Evolutionary conservation across 129 eudicot species (phyloP), one percentile per base, ranked within the genome.

Genomic region (Arctium lappa): DNA sequence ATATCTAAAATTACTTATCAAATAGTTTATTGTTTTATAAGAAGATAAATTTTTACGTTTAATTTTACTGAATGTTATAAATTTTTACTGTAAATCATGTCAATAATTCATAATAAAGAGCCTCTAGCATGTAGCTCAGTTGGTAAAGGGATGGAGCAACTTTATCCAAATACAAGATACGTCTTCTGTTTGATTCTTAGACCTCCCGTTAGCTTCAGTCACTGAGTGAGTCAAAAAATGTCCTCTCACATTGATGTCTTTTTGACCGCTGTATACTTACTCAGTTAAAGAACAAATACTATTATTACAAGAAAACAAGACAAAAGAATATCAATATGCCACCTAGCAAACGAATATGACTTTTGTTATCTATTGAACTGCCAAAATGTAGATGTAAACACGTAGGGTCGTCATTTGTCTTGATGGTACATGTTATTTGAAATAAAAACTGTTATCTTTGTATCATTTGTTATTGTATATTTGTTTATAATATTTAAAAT

Each of bases 361-460:
- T 38, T 34, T 53, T 72, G 38, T 29, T 8, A 76, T 46, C 72
- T 46, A 50, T 71, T 65, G 72, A 72, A 72, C 31, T 30, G 56
- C 71, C 78, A 80, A 82, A 69, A 12, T 34, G 81, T 11, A 27
- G 81, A 82, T 76, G 76, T 82, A 46, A 22, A 76, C 81, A 56
- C 30, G 46, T 36, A 71, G 40, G 34, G 27, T 76, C 71, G 32
- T 68, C 66, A 78, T 66, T 75, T 46, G 22, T 82, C 81, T 56
- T 56, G 27, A 56, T 56, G 65, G 16, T 56, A 16, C 6, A 16
- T 15, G 65, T 56, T 15, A 15, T 56, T 16, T 56, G 1, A 4
- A 56, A 56, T 46, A 56, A 56, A 15, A 56, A 56, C 27, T 15
- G 4, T 16, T 16, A 8, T 10, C 9, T 10, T 1, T 44, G 10